Evolutionary conservation across 148 eudicot genomes (phyloP).

Genomic region (Arctostaphylos glauca): DNA sequence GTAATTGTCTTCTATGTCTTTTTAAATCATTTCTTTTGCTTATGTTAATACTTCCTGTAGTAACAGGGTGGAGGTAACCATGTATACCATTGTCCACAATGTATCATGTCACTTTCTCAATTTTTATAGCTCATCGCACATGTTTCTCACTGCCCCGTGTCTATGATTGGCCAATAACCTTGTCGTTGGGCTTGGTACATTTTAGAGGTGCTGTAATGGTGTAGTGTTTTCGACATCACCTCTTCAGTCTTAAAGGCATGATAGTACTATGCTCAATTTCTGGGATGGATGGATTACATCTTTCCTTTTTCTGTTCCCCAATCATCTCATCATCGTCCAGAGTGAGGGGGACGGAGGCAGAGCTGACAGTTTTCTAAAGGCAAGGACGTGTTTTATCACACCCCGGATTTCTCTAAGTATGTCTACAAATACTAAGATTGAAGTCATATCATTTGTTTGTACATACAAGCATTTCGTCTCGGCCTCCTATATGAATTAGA

Average conservation of each 20-base stretch:
- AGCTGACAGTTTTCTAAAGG: not conserved
- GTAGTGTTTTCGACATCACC: not conserved
- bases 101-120: not conserved
- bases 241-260: not conserved
- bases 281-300: constrained; percentile 1
- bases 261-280: not conserved
- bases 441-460: not conserved
- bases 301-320: not conserved
- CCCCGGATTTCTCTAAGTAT: not conserved
- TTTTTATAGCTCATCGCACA: not conserved
- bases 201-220: not conserved
- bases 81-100: not conserved
- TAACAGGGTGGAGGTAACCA: not conserved
- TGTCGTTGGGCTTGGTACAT: not conserved
- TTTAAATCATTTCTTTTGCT: not conserved
- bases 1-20: too few species aligned
- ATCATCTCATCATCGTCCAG: not conserved
- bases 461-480: not conserved
- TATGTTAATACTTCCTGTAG: not conserved
- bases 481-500: not conserved
- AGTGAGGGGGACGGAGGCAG: not conserved
- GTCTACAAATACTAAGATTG: not conserved
- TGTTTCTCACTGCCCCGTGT: not conserved
- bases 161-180: not conserved
- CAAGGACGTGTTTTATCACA: not conserved